These are phyloP conservation scores for Peniophora sp. DNA, from an alignment of 1,284 basidiomycete species.

Conservation along the genomic window DNA sequence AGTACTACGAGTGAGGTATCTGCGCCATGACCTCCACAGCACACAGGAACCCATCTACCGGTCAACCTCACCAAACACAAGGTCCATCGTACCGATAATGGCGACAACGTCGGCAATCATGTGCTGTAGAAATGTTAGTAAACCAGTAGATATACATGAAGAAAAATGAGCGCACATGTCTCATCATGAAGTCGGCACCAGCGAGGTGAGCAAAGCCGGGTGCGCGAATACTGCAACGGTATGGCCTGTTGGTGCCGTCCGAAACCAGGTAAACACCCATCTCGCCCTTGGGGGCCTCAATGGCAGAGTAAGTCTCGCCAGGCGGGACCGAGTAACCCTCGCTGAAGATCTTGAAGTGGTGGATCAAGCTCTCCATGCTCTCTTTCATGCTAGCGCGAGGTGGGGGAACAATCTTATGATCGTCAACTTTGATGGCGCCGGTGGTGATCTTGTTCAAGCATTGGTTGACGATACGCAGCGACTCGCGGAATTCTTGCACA, in stretches of 20 bases:
- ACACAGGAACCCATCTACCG: not conserved
- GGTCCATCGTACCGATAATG: conserved; percentile 90
- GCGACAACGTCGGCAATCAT: conserved; percentile 89
- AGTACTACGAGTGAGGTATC: not conserved
- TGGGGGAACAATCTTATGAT: conserved; percentile 97
- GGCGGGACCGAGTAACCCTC: conserved; percentile 98
- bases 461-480: conserved; percentile 84
- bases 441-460: conserved; percentile 97
- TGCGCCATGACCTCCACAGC: not conserved
- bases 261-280: conserved; percentile 97
- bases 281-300: conserved; percentile 98
- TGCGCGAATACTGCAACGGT: conserved; percentile 91
- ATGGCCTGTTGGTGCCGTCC: conserved; percentile 89
- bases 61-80: conserved; percentile 70
- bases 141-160: conserved; percentile 5
- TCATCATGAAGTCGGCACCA: conserved; percentile 93
- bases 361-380: conserved; percentile 95
- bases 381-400: conserved; percentile 98
- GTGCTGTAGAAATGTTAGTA: conserved; percentile 44
- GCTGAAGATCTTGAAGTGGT: conserved; percentile 98
- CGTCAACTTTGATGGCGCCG: conserved; percentile 92
- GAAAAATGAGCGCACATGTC: conserved; percentile 43
- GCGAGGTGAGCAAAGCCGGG: conserved; percentile 92
- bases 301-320: conserved; percentile 94
- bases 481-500: conserved; percentile 97